Conservation (phyloP, 495 filamentous ascomycete genomes). For the Lasiosphaeris hirsuta region DNA sequence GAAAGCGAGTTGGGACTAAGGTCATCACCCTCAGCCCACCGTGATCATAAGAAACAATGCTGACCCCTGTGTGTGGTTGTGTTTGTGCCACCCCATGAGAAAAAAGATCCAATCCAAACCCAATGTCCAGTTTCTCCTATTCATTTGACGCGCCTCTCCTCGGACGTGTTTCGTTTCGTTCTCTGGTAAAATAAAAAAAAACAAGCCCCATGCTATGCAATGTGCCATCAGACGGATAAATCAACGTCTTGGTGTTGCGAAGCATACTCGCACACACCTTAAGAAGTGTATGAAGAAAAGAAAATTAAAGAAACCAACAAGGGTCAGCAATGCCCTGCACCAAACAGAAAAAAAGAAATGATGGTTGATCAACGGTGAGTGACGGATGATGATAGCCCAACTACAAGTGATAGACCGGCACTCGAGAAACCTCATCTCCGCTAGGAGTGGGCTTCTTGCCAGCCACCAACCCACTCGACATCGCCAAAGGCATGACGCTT, state of each 20-base stretch:
- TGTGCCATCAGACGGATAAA: constrained; percentile 19
- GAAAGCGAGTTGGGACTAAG: constrained; percentile 47
- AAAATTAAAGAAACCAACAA: constrained; percentile 22
- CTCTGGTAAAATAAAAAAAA: constrained; percentile 14
- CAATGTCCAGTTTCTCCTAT: constrained; percentile 28
- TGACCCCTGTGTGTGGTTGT: constrained; percentile 24
- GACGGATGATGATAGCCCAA: constrained; percentile 38
- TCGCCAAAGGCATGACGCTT: constrained; percentile 66
- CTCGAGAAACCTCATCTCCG: constrained; percentile 26
- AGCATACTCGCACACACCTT: constrained; percentile 5
- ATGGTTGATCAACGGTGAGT: constrained; percentile 18
- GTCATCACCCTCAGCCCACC: constrained; percentile 9
- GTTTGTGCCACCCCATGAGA: constrained; percentile 9
- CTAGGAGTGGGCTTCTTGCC: constrained; percentile 57
- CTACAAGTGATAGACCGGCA: constrained; percentile 51
- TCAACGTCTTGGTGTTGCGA: constrained; percentile 15
- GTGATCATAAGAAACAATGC: constrained; percentile 20
- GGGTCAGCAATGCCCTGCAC: constrained; percentile 28
- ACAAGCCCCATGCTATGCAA: constrained; percentile 32
- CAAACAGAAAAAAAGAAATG: constrained; percentile 12
- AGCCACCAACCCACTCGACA: constrained; percentile 87
- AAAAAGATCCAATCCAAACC: constrained; percentile 24
- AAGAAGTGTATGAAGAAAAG: constrained; percentile 16
- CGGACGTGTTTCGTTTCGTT: constrained; percentile 28
- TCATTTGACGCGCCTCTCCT: constrained; percentile 1